Evolutionary conservation across 345 rosid species (phyloP).

Genomic region (Gossypium raimondii): DNA sequence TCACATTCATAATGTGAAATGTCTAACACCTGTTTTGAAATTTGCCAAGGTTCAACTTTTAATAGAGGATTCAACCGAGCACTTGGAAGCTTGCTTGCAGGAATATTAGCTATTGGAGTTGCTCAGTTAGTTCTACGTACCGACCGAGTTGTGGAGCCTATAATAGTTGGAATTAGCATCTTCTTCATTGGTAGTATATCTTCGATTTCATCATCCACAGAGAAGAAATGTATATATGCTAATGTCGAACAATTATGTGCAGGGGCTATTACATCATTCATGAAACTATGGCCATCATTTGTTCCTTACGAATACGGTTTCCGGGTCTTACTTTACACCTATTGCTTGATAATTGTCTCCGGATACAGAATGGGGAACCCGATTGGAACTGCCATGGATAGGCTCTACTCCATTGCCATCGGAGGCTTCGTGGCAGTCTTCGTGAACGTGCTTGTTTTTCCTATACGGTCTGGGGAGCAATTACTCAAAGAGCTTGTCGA

Average conservation of each 20-base stretch:
- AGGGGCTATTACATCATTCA: conserved; percentile 59
- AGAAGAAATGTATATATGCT: neutral
- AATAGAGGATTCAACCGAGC: conserved; percentile 71
- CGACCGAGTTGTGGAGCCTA: conserved; percentile 49
- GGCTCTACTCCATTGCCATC: conserved; percentile 21
- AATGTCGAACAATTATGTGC: conserved; percentile 10
- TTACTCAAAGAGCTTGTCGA: conserved; percentile 49
- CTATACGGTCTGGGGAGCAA: conserved; percentile 63
- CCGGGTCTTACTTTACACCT: conserved; percentile 57
- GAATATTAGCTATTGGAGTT: conserved; percentile 43
- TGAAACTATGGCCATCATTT: conserved; percentile 63
- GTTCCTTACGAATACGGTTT: conserved; percentile 66
- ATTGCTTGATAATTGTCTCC: conserved; percentile 56
- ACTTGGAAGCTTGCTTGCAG: conserved; percentile 61
- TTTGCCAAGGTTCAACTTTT: conserved; percentile 51
- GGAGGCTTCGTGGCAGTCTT: conserved; percentile 62
- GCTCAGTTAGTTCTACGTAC: conserved; percentile 39
- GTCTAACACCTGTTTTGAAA: neutral
- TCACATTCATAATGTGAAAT: neutral
- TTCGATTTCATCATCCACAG: neutral
- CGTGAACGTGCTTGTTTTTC: conserved; percentile 54
- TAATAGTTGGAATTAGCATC: conserved; percentile 54
- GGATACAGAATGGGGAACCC: conserved; percentile 65
- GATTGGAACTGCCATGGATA: conserved; percentile 26
- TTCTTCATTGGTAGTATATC: conserved; percentile 59